A percentile compares a stretch with the other conserved stretches of the same genome.
phyloP scores from a whole-genome alignment of 2,329 filamentous ascomycete species.

The Thelonectria rubi region DNA sequence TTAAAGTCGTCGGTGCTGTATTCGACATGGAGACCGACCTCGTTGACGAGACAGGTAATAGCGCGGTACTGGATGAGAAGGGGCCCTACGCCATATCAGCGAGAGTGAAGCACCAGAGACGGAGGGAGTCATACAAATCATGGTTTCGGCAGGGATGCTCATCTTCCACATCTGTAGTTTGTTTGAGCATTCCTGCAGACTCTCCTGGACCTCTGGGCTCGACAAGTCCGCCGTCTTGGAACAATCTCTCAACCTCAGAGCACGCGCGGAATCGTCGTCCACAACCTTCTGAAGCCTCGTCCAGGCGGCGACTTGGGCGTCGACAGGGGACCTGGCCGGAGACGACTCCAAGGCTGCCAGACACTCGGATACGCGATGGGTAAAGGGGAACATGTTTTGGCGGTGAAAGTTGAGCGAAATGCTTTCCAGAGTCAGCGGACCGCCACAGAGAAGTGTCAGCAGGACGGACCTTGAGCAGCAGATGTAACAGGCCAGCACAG shows the following conservation, averaged over 20 bases:
- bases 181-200: neutral
- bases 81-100: neutral
- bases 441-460: neutral
- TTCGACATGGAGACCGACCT: neutral
- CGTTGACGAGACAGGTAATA: neutral
- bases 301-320: neutral
- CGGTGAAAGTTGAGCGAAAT: conserved; percentile 5
- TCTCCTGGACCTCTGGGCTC: neutral
- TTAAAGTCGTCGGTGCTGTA: conserved; percentile 3
- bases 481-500: neutral
- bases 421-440: neutral
- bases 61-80: conserved; percentile 2
- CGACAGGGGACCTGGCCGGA: neutral
- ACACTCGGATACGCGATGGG: neutral
- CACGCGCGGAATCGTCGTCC: neutral
- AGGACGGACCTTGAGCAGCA: conserved; percentile 3
- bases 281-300: neutral
- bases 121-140: neutral
- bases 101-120: no score
- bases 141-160: neutral
- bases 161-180: conserved; percentile 8
- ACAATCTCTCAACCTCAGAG: neutral
- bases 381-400: conserved; percentile 11
- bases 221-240: neutral
- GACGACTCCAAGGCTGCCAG: neutral